phyloP scores from a whole-genome alignment of 2,329 filamentous ascomycete genomes.

The Xylariaceae sp. region DNA sequence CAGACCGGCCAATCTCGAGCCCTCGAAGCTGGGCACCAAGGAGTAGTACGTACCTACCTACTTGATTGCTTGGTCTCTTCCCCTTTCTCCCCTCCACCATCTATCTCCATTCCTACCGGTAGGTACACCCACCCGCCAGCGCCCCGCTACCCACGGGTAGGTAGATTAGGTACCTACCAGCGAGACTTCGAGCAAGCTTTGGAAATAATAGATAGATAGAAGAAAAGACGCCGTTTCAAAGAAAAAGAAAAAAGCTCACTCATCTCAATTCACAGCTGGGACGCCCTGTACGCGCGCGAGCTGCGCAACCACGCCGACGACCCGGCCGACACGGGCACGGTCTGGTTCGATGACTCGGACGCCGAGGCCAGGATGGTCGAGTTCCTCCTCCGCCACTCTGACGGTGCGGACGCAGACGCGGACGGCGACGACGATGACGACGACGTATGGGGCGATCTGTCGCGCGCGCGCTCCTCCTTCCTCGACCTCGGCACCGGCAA shows the following conservation, averaged over 20 bases:
- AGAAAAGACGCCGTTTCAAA: too few species aligned
- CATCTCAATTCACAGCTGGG: constrained; percentile 71
- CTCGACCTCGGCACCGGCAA: constrained; percentile 93
- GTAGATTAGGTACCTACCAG: too few species aligned
- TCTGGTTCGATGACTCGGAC: constrained; percentile 93
- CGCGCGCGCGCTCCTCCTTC: constrained; percentile 49
- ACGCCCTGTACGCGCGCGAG: constrained; percentile 64
- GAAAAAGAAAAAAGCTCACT: too few species aligned
- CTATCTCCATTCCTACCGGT: constrained; percentile 1
- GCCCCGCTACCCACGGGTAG: too few species aligned
- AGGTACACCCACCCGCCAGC: too few species aligned
- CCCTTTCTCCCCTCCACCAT: constrained; percentile 1
- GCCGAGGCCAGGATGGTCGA: constrained; percentile 72
- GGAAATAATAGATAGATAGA: too few species aligned
- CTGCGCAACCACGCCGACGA: constrained; percentile 64
- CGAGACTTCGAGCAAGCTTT: too few species aligned
- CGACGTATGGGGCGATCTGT: too few species aligned
- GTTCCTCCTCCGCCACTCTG: constrained; percentile 46
- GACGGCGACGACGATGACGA: constrained; percentile 3
- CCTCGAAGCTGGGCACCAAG: constrained; percentile 77
- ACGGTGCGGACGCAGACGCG: constrained; percentile 12
- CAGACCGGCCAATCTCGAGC: constrained; percentile 61
- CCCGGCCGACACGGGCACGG: constrained; percentile 73
- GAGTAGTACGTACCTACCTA: constrained; percentile 60
- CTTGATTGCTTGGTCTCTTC: not conserved